phyloP scores from a whole-genome alignment of 2,329 filamentous ascomycete genomes.

The Juglanconis oblonga region DNA sequence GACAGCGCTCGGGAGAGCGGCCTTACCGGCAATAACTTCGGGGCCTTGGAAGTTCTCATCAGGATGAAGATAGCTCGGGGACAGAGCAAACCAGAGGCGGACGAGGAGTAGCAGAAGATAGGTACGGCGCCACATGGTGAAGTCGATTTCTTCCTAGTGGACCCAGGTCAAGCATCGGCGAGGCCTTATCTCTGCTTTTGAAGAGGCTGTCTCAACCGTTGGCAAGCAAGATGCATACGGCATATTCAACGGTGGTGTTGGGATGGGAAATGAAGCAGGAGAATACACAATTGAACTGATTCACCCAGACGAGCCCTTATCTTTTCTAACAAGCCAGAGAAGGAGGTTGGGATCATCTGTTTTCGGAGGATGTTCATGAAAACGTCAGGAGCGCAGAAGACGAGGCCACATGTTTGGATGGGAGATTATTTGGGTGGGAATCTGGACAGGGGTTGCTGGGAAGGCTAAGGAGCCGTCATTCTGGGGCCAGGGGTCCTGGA shows the following conservation, averaged over 20 bases:
- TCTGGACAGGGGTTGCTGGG: constrained; percentile 11
- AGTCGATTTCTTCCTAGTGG: constrained; percentile 19
- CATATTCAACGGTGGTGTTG: constrained; percentile 11
- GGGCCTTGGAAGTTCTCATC: constrained; percentile 99
- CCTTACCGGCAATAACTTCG: constrained; percentile 89
- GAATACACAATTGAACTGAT: background rate
- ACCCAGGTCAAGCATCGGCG: constrained; percentile 23
- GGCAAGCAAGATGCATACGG: constrained; percentile 17
- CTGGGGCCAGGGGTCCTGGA: background rate
- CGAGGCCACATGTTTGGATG: constrained; percentile 17
- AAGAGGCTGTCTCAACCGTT: constrained; percentile 18
- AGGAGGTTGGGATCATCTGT: constrained; percentile 8
- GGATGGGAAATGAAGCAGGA: background rate
- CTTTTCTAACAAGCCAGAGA: background rate
- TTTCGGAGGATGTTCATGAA: constrained; percentile 7
- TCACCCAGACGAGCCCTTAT: background rate
- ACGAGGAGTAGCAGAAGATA: constrained; percentile 83
- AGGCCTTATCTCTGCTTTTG: constrained; percentile 15
- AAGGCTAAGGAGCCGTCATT: background rate
- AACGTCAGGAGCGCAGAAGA: constrained; percentile 13
- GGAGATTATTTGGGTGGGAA: constrained; percentile 5
- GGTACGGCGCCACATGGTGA: constrained; percentile 82
- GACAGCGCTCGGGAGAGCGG: background rate
- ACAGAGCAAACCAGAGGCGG: constrained; percentile 89
- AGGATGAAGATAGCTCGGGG: constrained; percentile 93